Percentiles rank a stretch among this genome's conserved stretches.
Evolutionary conservation across 2,329 filamentous ascomycete species (phyloP).

Genomic region (Onygenales sp.): DNA sequence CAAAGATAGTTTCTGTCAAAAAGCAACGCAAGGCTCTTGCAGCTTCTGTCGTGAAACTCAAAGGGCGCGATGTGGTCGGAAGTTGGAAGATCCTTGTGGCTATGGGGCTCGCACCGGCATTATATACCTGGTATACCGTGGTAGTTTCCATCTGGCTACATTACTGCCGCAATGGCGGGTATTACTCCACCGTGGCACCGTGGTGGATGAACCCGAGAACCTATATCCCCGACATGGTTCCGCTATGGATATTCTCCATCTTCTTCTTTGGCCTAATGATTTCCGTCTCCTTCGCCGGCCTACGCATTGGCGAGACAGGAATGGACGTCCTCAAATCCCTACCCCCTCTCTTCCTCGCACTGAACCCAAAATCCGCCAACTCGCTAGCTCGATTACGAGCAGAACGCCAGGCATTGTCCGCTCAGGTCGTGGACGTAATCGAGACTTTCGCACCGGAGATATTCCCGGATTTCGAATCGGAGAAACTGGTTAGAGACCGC

Average conservation of each 20-base stretch:
- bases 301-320: conserved; percentile 78
- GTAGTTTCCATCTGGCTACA: conserved; percentile 60
- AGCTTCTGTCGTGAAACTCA: conserved; percentile 67
- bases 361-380: conserved; percentile 66
- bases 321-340: conserved; percentile 89
- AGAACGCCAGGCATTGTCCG: conserved; percentile 57
- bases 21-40: conserved; percentile 67
- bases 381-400: conserved; percentile 63
- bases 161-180: conserved; percentile 62
- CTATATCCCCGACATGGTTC: conserved; percentile 59
- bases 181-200: conserved; percentile 4
- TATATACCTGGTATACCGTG: conserved; percentile 65
- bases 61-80: conserved; percentile 68
- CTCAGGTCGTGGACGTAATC: conserved; percentile 70
- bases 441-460: conserved; percentile 80
- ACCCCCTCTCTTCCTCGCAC: conserved; percentile 64
- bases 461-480: conserved; percentile 72
- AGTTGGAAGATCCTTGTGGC: conserved; percentile 75
- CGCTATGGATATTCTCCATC: conserved; percentile 59
- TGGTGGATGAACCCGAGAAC: conserved; percentile 8
- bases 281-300: conserved; percentile 68
- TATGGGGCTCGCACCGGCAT: conserved; percentile 60
- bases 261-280: conserved; percentile 66
- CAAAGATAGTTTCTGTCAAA: conserved; percentile 61
- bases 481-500: conserved; percentile 40